Base-by-base conservation (phyloP, 805 yeast genomes). In the Nakazawaea molendinolei region DNA sequence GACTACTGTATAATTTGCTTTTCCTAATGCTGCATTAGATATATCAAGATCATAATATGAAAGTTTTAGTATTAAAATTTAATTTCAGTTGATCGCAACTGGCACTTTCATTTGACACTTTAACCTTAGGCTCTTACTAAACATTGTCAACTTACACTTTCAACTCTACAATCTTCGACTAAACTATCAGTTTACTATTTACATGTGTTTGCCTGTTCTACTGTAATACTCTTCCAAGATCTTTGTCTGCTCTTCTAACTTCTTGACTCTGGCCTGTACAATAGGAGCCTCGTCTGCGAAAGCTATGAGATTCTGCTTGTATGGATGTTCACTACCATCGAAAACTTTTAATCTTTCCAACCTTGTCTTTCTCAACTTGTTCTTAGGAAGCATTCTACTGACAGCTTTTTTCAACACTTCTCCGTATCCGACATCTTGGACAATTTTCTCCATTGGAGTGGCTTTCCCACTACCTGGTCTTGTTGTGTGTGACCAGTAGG, bases 331-430 rank as follows among this genome's bases (percentile, higher is more conserved):
- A 40, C 86, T 76, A 20, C 90, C 96, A 49, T 94, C 97, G 56
- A 73, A 84, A 0, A 86, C 76, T 60, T 86, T 87, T 43, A 92
- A 68, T 54, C 99, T 75, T 19, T 76, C 90, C 51, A 92, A 59
- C 56, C 98, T 77, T 10, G 67, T 62, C 50, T 79, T 73, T 58
- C 97, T 76, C 44, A 81, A 72, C 50, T 79, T 78, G 58, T 92
- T 90, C 63, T 86, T 89, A 28, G 98, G 98, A 38, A 92, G 69
- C 99, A 92, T 92, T 39, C 94, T 95, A 44, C 86, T 79, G 5
- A 92, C 98, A 2, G 99, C 97, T 49, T 82, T 76, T 49, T 62
- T 74, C 49, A 92, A 64, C 9, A 89, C 63, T 58, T 92, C 97
- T n/a, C 86, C 79, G 48, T 77, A 84, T 6, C 99, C 98, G 50